Evolutionary conservation across 2,329 filamentous ascomycete genomes (phyloP).

Genomic region (Lachnellula occidentalis): DNA sequence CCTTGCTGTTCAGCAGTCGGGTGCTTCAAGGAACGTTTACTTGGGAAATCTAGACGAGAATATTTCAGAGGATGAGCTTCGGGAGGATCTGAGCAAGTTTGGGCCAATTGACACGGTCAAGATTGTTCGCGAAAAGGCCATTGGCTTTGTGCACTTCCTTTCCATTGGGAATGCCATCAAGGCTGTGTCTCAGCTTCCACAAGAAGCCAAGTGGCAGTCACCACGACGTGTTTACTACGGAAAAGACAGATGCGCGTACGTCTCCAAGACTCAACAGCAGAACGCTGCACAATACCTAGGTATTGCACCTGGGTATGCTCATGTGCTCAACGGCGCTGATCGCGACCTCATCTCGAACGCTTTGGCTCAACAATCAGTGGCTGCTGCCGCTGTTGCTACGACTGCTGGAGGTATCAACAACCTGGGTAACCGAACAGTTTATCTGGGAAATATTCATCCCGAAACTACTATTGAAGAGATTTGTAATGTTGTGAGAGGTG

Average conservation of each 20-base stretch:
- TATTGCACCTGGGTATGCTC: constrained; percentile 92
- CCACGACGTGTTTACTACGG: constrained; percentile 96
- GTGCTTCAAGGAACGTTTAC: constrained; percentile 95
- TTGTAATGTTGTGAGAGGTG: constrained; percentile 95
- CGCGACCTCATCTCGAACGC: constrained; percentile 95
- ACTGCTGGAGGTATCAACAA: constrained; percentile 97
- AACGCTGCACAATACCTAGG: constrained; percentile 97
- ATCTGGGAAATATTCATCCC: constrained; percentile 96
- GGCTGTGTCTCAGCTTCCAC: constrained; percentile 90
- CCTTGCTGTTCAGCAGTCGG: constrained; percentile 95
- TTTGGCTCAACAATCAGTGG: constrained; percentile 93
- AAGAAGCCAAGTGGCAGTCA: constrained; percentile 94
- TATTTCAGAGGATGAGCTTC: constrained; percentile 82
- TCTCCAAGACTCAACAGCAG: constrained; percentile 99
- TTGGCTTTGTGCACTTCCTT: constrained; percentile 95
- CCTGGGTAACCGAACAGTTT: constrained; percentile 93
- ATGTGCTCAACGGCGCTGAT: constrained; percentile 93
- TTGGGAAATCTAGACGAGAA: constrained; percentile 90
- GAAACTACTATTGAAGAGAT: constrained; percentile 99
- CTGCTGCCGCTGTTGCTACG: constrained; percentile 91
- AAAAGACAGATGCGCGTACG: constrained; percentile 96
- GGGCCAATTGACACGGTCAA: constrained; percentile 96
- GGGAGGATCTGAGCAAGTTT: constrained; percentile 93
- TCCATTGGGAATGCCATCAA: constrained; percentile 98
- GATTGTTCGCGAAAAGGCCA: constrained; percentile 95